Evolutionary conservation across 2,329 filamentous ascomycete species (phyloP).

Genomic region (Drechslerella dactyloides): DNA sequence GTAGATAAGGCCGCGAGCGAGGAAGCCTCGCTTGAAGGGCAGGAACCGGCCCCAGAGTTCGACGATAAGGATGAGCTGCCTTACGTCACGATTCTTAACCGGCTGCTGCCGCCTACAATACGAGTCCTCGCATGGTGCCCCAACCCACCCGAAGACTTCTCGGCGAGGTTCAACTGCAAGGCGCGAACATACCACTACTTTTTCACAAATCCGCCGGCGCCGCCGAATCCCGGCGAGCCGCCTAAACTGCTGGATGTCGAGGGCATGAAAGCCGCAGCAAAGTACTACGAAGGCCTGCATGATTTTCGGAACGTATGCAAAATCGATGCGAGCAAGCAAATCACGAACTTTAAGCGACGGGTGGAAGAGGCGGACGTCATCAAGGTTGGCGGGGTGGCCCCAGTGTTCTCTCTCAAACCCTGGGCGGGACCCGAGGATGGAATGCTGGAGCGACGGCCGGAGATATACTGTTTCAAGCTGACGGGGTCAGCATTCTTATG

Average conservation of each 20-base stretch:
- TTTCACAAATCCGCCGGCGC: conserved; percentile 78
- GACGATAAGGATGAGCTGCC: conserved; percentile 79
- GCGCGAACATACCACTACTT: conserved; percentile 95
- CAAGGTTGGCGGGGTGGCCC: conserved; percentile 68
- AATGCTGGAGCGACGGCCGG: conserved; percentile 29
- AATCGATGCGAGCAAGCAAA: conserved; percentile 86
- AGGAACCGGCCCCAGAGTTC: conserved; percentile 59
- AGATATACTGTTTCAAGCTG: conserved; percentile 86
- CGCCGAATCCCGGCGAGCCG: conserved; percentile 56
- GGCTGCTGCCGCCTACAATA: conserved; percentile 86
- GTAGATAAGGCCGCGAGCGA: conserved; percentile 25
- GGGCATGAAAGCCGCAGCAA: conserved; percentile 82
- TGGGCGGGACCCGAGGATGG: conserved; percentile 3
- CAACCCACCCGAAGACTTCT: conserved; percentile 77
- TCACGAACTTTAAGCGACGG: conserved; percentile 77
- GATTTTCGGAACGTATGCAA: conserved; percentile 99
- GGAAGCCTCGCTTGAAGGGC: conserved; percentile 13
- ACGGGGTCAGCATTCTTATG: conserved; percentile 92
- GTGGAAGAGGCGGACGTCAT: conserved; percentile 83
- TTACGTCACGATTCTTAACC: conserved; percentile 84
- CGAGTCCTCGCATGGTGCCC: conserved; percentile 93
- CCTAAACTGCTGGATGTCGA: conserved; percentile 84
- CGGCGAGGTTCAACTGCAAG: conserved; percentile 88
- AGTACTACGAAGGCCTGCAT: conserved; percentile 78
- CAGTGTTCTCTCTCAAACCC: conserved; percentile 61